Conservation (phyloP, 148 eudicot species). For the Dysphania ambrosioides region DNA sequence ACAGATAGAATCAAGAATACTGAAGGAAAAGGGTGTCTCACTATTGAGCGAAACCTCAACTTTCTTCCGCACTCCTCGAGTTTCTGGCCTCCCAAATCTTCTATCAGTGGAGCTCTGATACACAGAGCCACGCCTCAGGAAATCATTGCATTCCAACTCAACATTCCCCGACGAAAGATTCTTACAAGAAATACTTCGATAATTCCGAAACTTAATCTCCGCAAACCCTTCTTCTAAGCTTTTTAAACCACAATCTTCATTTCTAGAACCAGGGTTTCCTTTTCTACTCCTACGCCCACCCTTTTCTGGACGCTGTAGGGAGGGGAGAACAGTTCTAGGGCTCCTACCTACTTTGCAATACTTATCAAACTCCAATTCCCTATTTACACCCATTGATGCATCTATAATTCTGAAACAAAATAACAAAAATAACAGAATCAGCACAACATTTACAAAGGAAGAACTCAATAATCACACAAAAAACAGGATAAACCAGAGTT, state of each 20-base stretch:
- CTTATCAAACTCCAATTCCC: constrained; percentile 90
- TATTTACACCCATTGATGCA: constrained; percentile 47
- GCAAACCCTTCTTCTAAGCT: constrained; percentile 43
- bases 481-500: neutral
- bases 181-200: constrained; percentile 77
- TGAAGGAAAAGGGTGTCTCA: constrained; percentile 46
- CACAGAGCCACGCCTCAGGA: constrained; percentile 67
- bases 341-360: constrained; percentile 74
- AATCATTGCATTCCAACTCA: constrained; percentile 39
- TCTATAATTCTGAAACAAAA: constrained; percentile 35
- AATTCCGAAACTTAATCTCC: constrained; percentile 55
- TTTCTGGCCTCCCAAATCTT: constrained; percentile 34
- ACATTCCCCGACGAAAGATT: constrained; percentile 37
- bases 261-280: constrained; percentile 30
- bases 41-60: constrained; percentile 62
- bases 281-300: constrained; percentile 39
- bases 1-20: constrained; percentile 77
- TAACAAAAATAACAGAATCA: constrained; percentile 15
- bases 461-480: neutral
- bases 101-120: constrained; percentile 65
- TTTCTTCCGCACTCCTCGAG: constrained; percentile 52
- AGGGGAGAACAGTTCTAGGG: constrained; percentile 72
- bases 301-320: constrained; percentile 37
- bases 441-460: no score
- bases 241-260: constrained; percentile 29